phyloP scores from a whole-genome alignment of 352 stramenopile species.

The Elongisporangium anandrum region DNA sequence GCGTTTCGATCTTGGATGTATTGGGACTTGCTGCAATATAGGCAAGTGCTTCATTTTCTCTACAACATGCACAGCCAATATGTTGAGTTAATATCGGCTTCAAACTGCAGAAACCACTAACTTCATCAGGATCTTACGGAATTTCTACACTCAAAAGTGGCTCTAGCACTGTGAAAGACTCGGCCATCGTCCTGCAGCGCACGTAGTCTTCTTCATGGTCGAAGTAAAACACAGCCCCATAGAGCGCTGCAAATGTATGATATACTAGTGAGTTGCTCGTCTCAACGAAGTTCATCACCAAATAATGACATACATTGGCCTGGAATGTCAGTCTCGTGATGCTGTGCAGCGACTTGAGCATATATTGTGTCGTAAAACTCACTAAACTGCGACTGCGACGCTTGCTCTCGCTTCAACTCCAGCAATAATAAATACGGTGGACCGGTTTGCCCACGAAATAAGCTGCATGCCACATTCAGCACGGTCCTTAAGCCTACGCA shows the following conservation, averaged over 20 bases:
- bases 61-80: slow-evolving; percentile 6
- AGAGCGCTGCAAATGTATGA: slow-evolving; percentile 34
- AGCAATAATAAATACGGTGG: slow-evolving; percentile 56
- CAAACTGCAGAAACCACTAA: not conserved
- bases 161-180: slow-evolving; percentile 28
- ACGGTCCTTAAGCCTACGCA: not conserved
- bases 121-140: slow-evolving; percentile 19
- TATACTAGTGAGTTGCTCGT: not conserved
- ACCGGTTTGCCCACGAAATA: slow-evolving; percentile 13
- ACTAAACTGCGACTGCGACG: slow-evolving; percentile 25
- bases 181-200: slow-evolving; percentile 53
- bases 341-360: slow-evolving; percentile 26
- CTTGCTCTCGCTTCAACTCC: slow-evolving; percentile 19
- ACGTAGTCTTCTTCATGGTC: slow-evolving; percentile 55
- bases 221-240: slow-evolving; percentile 61
- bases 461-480: slow-evolving; percentile 18
- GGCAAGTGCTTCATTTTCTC: slow-evolving; percentile 16
- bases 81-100: not conserved
- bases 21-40: slow-evolving; percentile 1
- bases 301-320: slow-evolving; percentile 39
- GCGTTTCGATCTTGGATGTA: not conserved
- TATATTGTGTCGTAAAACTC: slow-evolving; percentile 60
- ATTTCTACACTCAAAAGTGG: slow-evolving; percentile 28
- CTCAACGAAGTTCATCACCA: no score
- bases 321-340: slow-evolving; percentile 10